Base-by-base conservation (phyloP, 2,329 filamentous ascomycete species). In the Colletotrichum orchidophilum region DNA sequence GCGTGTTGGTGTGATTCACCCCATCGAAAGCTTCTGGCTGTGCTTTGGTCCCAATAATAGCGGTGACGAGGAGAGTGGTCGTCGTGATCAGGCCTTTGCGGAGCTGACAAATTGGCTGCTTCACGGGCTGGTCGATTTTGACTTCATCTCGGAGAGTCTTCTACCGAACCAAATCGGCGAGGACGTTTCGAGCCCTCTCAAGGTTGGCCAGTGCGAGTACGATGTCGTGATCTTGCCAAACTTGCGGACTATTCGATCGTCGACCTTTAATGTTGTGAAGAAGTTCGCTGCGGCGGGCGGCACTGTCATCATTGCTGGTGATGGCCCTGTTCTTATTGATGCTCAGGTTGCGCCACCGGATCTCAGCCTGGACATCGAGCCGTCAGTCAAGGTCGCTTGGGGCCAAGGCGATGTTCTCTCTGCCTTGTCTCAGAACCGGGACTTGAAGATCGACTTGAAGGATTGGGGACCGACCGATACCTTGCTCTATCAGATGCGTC, bases 11-110 rank as follows among this genome's bases (percentile, higher is more conserved):
- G 78, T 80, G 13, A 67, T 80, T 9, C 77, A 80, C 70, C 79
- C 79, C 2, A 79, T 80, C 53, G 78, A 80, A 54, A 80, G 78
- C 61, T 79, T 77, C 59, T 80, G 79, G 79, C 62, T 80, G 2
- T 74, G 74, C 8, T 80, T 77, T 70, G 78, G 79, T 0, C 78
- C 79, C 2, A 66, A 70, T 2, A 75, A 76, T 46, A 73, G 72
- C 49, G 74, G 68, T 29, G 73, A 73, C 5, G 76, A 78, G 13
- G 78, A 80, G 50, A 58, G 70, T 26, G 73, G 59, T 1, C 70
- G 59, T 18, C 74, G 78, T 15, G 77, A 80, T 29, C 70, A 74
- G 49, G 72, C 69, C 5, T 80, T 80, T 52, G 74, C 33, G 5
- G 73, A 75, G 60, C 71, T 74, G 6, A 73, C 69, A 13, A 42